Conservation (phyloP, 2,329 filamentous ascomycete species). For the Bipolaris bicolor region DNA sequence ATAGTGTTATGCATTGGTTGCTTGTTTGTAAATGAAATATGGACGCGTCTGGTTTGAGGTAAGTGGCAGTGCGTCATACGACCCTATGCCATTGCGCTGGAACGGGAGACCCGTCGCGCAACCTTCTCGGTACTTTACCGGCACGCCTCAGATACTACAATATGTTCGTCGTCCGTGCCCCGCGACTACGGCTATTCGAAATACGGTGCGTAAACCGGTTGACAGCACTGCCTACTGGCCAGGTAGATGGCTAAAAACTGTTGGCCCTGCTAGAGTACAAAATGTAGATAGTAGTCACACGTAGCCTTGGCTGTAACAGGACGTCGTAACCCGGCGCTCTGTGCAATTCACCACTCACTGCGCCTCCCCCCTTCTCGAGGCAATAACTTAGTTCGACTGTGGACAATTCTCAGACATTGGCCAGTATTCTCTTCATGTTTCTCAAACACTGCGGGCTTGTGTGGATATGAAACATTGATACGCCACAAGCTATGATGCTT, state of each 20-base stretch:
- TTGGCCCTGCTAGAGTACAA: background rate
- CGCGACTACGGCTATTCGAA: background rate
- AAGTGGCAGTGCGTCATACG: background rate
- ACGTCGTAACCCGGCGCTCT: background rate
- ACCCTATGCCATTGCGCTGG: background rate
- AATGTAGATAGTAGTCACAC: background rate
- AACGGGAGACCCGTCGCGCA: background rate
- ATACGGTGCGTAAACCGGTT: background rate
- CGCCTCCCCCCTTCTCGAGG: background rate
- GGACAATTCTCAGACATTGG: background rate
- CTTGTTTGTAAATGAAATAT: background rate
- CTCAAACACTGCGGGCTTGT: background rate
- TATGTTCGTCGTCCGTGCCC: background rate
- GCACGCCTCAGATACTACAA: background rate
- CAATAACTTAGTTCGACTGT: background rate
- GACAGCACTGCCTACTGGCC: background rate
- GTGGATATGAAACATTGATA: background rate
- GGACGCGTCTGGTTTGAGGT: background rate
- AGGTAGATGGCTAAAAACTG: background rate
- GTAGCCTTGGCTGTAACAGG: background rate
- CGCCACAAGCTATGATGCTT: background rate
- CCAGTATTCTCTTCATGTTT: background rate
- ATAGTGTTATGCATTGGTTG: background rate
- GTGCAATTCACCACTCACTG: background rate
- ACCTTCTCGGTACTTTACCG: background rate